Percentiles rank a stretch among this genome's conserved stretches.
phyloP scores from a whole-genome alignment of 2,329 filamentous ascomycete species.

The Colletotrichum sp. region DNA sequence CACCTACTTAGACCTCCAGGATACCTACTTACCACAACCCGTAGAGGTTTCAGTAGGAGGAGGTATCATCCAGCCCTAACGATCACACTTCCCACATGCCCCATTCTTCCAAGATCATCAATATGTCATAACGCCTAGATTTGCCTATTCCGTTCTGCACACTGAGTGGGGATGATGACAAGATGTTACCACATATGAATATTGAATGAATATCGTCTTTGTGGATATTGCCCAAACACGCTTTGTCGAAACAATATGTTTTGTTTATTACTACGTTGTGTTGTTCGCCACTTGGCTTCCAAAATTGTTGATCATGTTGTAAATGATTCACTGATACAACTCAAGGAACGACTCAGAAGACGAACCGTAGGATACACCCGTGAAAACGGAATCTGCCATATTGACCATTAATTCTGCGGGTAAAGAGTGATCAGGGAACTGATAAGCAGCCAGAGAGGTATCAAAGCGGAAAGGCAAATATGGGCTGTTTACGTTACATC shows the following conservation, averaged over 20 bases:
- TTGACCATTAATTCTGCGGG: not conserved
- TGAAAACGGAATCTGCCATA: not conserved
- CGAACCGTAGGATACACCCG: not conserved
- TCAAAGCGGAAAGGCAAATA: rapidly evolving
- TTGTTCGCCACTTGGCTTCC: not conserved
- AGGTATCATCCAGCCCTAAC: no score
- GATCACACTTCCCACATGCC: not conserved
- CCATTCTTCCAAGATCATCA: not conserved
- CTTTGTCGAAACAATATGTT: not conserved
- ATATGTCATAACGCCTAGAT: not conserved
- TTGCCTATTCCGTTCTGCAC: not conserved
- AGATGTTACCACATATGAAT: not conserved
- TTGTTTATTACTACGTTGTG: not conserved
- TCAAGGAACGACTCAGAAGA: not conserved
- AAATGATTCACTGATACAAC: not conserved
- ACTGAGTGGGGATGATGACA: not conserved
- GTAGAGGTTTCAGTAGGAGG: no score
- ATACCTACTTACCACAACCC: no score
- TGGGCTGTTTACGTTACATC: not conserved
- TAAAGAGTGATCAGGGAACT: rapidly evolving
- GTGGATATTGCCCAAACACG: not conserved
- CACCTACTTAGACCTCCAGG: no score
- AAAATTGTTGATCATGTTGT: not conserved
- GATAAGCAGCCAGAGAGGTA: not conserved
- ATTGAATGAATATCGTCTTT: not conserved